These are phyloP conservation scores for Erodium maritimum DNA, from an alignment of 345 rosid genomes.

Conservation along the genomic window DNA sequence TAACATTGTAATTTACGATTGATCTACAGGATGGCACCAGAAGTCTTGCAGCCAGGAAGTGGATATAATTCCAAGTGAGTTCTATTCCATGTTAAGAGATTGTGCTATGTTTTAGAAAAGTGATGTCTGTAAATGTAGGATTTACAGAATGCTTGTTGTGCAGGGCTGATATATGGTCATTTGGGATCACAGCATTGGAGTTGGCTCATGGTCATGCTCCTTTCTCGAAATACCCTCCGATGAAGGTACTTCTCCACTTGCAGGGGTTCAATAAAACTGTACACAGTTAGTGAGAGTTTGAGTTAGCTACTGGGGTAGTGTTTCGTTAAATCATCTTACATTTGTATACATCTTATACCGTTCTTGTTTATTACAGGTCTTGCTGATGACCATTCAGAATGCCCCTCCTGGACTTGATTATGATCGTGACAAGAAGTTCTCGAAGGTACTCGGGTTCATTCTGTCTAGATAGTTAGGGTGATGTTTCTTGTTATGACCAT, in stretches of 20 bases:
- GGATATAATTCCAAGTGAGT: conserved; percentile 98
- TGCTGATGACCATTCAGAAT: conserved; percentile 93
- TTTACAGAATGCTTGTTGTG: conserved; percentile 7
- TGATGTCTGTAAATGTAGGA: background rate
- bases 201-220: conserved; percentile 99
- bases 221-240: conserved; percentile 94
- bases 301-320: background rate
- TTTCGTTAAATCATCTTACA: background rate
- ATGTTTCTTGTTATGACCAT: conserved; percentile 12
- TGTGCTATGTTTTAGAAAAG: background rate
- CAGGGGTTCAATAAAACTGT: background rate
- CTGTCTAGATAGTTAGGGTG: conserved; percentile 21
- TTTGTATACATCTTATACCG: background rate
- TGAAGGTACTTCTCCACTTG: conserved; percentile 52
- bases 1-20: background rate
- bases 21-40: conserved; percentile 94
- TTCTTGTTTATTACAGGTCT: conserved; percentile 42
- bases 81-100: background rate
- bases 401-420: conserved; percentile 99
- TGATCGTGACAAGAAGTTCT: conserved; percentile 94
- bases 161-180: conserved; percentile 99
- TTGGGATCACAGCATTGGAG: conserved; percentile 95
- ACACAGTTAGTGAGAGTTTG: background rate
- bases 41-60: conserved; percentile 94
- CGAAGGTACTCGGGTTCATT: conserved; percentile 89